Evolutionary conservation across 148 eudicot species (phyloP), one percentile per base, ranked within the genome.

Genomic region (Silene latifolia): DNA sequence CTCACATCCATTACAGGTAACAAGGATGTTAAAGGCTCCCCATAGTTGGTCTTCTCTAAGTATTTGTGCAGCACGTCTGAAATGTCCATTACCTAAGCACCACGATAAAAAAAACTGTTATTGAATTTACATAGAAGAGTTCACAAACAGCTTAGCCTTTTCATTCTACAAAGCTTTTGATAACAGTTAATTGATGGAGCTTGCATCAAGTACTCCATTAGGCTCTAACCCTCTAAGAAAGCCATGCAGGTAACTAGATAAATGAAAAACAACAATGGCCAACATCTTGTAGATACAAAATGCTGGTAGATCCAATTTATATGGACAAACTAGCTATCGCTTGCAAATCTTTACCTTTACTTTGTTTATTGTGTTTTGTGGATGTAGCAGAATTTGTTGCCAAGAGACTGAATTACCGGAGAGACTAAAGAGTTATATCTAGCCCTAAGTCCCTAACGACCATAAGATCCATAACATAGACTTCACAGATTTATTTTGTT

Each of bases 51-150:
- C 81, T 83, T 86, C 66, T 76, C 72, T 67, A 83, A 76, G 82
- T 86, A 88, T 66, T 21, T 74, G 60, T 81, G 83, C 72, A 94
- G 39, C 84, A 83, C 65, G 66, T 86, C 92, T 56, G 98, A 90
- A 73, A 94, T 68, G 80, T 94, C 93, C 79, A 82, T n/a, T 74
- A 90, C 88, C 98, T 93, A 73, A 48, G 61, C 65, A 75, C 48
- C 25, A 59, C 25, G 29, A 76, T 62, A 51, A 58, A 11, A 58
- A 11, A 71, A 42, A 76, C 25, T 54, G 8, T 61, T 57, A 72
- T 20, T 23, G 42, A 42, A 65, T 14, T 13, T 12, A 57, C 7
- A 5, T 10, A 13, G 44, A n/a, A 18, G 11, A 51, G 14, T 42
- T n/a, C n/a, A 29, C 27, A 7, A 48, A 39, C 44, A 72, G 23